Evolutionary conservation across 2,329 filamentous ascomycete species (phyloP).

Genomic region (Nemania sp.): DNA sequence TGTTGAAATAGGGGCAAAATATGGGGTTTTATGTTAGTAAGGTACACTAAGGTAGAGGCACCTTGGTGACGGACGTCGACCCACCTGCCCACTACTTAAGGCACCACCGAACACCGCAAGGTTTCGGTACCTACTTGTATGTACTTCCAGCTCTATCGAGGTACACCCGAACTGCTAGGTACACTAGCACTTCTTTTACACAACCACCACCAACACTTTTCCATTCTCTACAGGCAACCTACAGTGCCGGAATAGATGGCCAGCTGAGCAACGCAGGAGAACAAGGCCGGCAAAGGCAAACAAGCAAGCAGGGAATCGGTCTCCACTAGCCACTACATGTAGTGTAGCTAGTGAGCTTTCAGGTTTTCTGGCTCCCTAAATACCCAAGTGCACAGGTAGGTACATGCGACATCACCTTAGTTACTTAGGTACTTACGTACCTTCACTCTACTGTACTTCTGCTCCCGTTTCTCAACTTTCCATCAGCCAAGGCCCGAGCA

Average conservation of each 20-base stretch:
- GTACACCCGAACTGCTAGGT: background rate
- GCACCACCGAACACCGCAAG: background rate
- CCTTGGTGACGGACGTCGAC: background rate
- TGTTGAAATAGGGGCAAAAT: conserved; percentile 16
- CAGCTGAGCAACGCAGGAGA: conserved; percentile 6
- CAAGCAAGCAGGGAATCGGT: conserved; percentile 9
- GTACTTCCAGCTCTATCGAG: too few relatives aligned
- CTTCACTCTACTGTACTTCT: background rate
- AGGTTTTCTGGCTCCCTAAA: conserved; percentile 13
- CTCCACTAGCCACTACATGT: conserved; percentile 13
- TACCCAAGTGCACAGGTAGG: too few relatives aligned
- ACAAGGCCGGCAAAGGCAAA: background rate
- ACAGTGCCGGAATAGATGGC: background rate
- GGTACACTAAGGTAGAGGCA: background rate
- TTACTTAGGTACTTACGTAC: too few relatives aligned
- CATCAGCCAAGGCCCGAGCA: conserved; percentile 10
- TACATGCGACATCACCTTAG: too few relatives aligned
- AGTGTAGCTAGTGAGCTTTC: conserved; percentile 8
- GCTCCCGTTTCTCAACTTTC: conserved; percentile 9
- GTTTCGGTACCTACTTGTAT: background rate
- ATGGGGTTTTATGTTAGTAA: conserved; percentile 2
- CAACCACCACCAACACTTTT: too few relatives aligned
- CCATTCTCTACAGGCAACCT: background rate
- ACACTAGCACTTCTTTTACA: background rate
- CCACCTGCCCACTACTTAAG: background rate